Conservation (phyloP, 2,329 filamentous ascomycete genomes). For the Penicillium frequentans region DNA sequence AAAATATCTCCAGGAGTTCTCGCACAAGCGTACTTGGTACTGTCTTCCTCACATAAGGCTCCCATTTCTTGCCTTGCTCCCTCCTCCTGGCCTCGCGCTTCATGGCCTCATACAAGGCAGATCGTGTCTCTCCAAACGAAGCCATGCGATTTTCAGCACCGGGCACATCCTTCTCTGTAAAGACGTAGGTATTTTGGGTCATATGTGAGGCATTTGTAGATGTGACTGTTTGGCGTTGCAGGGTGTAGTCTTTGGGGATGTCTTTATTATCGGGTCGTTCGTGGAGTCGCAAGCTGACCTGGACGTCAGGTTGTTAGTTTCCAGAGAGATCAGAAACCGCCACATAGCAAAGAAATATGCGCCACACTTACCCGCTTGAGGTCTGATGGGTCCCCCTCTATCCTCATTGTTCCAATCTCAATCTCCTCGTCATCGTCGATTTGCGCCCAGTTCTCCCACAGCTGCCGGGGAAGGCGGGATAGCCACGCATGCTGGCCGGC, state of each 20-base stretch:
- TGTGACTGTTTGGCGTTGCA: conserved; percentile 67
- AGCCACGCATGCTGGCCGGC: conserved; percentile 61
- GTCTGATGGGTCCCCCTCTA: conserved; percentile 57
- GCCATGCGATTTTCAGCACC: conserved; percentile 60
- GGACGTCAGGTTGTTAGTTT: conserved; percentile 36
- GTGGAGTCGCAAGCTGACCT: conserved; percentile 70
- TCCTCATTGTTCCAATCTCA: conserved; percentile 71
- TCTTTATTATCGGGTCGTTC: conserved; percentile 66
- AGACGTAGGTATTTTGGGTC: conserved; percentile 84
- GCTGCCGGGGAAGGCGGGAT: conserved; percentile 73
- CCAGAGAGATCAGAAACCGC: neutral
- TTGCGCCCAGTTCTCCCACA: conserved; percentile 77
- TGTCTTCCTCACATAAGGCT: conserved; percentile 59
- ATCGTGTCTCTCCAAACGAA: conserved; percentile 45
- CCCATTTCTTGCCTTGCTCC: conserved; percentile 54
- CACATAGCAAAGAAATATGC: neutral
- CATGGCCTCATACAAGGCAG: conserved; percentile 48
- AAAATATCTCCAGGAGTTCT: neutral
- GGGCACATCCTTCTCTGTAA: conserved; percentile 89
- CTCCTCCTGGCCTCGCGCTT: conserved; percentile 47
- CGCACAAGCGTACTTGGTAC: conserved; percentile 62
- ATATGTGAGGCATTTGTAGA: conserved; percentile 38
- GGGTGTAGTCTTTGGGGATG: conserved; percentile 84
- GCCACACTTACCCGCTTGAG: conserved; percentile 44
- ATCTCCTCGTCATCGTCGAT: conserved; percentile 81